A percentile compares a stretch with the other conserved stretches of the same genome.
Conservation (phyloP, 495 filamentous ascomycete genomes). For the Trichoderma virens region DNA sequence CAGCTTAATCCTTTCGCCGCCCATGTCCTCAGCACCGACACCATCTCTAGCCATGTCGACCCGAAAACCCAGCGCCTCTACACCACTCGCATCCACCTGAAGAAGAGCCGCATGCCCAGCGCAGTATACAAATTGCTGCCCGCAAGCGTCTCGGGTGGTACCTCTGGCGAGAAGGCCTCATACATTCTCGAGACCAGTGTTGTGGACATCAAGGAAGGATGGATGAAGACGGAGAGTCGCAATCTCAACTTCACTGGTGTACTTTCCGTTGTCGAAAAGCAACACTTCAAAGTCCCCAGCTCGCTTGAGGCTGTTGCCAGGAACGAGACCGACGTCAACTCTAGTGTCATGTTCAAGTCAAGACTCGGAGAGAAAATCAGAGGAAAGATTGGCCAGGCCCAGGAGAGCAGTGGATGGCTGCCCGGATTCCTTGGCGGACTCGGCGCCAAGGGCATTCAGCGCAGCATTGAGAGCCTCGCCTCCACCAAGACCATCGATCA, state of each 20-base stretch:
- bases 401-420: constrained; percentile 21
- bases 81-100: constrained; percentile 86
- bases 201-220: constrained; percentile 82
- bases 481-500: constrained; percentile 76
- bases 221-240: constrained; percentile 76
- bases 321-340: constrained; percentile 62
- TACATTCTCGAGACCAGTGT: constrained; percentile 90
- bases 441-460: constrained; percentile 73
- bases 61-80: constrained; percentile 69
- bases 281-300: constrained; percentile 56
- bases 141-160: constrained; percentile 56
- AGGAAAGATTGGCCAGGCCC: constrained; percentile 31
- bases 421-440: constrained; percentile 43
- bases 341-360: constrained; percentile 77
- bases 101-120: constrained; percentile 82
- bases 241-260: constrained; percentile 91
- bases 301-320: constrained; percentile 35
- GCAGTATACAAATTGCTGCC: constrained; percentile 77
- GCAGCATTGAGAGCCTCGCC: constrained; percentile 84
- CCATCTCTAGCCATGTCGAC: constrained; percentile 81
- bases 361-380: constrained; percentile 68
- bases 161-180: constrained; percentile 64
- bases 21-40: constrained; percentile 94
- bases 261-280: constrained; percentile 83
- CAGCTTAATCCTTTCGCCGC: constrained; percentile 79